phyloP scores from a whole-genome alignment of 2,329 filamentous ascomycete genomes.

The Aureobasidium leucospermi region DNA sequence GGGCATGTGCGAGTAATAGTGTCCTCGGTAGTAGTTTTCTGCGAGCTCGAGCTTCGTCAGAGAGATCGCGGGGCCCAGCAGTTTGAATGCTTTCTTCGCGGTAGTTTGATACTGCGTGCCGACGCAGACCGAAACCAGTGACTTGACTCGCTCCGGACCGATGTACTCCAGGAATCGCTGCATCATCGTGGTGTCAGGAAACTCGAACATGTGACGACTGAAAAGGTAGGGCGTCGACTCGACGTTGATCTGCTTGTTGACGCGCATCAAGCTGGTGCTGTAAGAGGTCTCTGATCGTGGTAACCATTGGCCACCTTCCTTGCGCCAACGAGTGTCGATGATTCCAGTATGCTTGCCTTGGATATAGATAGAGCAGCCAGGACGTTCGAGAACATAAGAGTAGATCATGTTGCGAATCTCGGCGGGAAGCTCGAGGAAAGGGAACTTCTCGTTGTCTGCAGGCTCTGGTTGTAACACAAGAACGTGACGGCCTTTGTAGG shows the following conservation, averaged over 20 bases:
- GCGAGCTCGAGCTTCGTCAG: neutral
- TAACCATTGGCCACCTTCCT: no score
- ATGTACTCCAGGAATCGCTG: neutral
- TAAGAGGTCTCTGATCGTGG: neutral
- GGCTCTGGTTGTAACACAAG: conserved; percentile 17
- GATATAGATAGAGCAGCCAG: neutral
- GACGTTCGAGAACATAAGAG: conserved; percentile 9
- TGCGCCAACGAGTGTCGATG: neutral
- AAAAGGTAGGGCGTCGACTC: neutral
- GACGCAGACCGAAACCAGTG: neutral
- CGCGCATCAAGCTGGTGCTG: neutral
- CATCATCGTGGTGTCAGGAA: neutral
- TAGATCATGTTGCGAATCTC: conserved; percentile 21
- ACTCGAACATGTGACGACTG: neutral
- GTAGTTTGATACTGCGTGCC: neutral
- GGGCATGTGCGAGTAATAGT: neutral
- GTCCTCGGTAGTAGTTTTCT: neutral
- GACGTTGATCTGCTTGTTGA: neutral
- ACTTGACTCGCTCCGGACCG: neutral
- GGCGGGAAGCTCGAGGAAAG: conserved; percentile 16
- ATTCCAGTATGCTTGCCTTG: neutral
- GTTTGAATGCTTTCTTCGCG: neutral
- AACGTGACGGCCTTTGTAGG: conserved; percentile 15
- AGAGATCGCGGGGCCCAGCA: neutral
- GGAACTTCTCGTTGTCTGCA: conserved; percentile 1